Evolutionary conservation across 2,329 filamentous ascomycete species (phyloP).

Genomic region (Magnaporthiopsis rhizophila): DNA sequence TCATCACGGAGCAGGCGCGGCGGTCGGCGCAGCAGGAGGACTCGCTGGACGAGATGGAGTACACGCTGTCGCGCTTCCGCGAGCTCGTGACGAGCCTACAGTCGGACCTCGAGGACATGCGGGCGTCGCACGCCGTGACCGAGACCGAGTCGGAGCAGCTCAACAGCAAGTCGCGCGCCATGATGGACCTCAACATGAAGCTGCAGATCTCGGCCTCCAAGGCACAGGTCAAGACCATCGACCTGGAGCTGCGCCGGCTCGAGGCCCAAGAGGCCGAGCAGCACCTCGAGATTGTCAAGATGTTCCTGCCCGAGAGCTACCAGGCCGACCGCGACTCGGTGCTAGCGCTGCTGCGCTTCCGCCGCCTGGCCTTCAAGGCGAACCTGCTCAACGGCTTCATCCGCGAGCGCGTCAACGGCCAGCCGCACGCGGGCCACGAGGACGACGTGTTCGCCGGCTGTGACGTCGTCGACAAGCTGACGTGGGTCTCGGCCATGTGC

Average conservation of each 20-base stretch:
- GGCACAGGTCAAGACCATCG: slow-evolving; percentile 89
- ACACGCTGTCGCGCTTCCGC: slow-evolving; percentile 80
- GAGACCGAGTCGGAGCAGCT: slow-evolving; percentile 90
- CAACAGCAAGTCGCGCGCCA: slow-evolving; percentile 77
- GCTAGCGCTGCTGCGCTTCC: slow-evolving; percentile 81
- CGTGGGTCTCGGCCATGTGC: slow-evolving; percentile 76
- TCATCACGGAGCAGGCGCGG: slow-evolving; percentile 75
- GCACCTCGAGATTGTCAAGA: slow-evolving; percentile 78
- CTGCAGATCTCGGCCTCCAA: slow-evolving; percentile 84
- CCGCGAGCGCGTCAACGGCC: slow-evolving; percentile 61
- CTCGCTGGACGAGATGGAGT: slow-evolving; percentile 77
- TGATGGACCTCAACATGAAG: slow-evolving; percentile 96
- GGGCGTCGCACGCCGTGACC: slow-evolving; percentile 83
- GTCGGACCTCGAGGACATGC: slow-evolving; percentile 82
- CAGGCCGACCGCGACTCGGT: slow-evolving; percentile 76
- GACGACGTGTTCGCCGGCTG: slow-evolving; percentile 75
- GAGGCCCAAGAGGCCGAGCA: slow-evolving; percentile 84
- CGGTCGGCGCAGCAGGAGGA: slow-evolving; percentile 70
- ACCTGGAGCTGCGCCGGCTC: slow-evolving; percentile 77
- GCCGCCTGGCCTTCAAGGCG: slow-evolving; percentile 81
- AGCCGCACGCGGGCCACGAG: slow-evolving; percentile 58
- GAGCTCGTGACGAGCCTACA: slow-evolving; percentile 83
- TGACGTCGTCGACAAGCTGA: slow-evolving; percentile 72
- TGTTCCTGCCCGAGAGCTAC: slow-evolving; percentile 83
- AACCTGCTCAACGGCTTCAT: slow-evolving; percentile 69